phyloP scores from a whole-genome alignment of 345 rosid genomes.

The Firmiana major region DNA sequence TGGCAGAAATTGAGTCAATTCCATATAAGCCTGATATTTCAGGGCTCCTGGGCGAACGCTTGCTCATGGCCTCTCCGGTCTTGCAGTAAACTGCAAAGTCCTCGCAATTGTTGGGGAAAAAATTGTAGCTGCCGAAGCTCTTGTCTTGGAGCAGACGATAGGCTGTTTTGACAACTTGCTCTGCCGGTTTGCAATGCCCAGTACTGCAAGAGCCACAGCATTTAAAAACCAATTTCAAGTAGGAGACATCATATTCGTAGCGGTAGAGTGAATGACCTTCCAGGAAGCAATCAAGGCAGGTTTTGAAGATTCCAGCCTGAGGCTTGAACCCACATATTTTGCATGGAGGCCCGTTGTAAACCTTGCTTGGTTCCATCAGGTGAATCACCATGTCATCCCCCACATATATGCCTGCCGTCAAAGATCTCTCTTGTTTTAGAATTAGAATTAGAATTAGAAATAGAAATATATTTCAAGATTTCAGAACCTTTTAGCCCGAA shows the following conservation, averaged over 20 bases:
- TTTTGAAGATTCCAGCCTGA: not conserved
- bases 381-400: slow-evolving; percentile 1
- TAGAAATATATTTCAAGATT: not conserved
- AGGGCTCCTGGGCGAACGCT: too few species aligned
- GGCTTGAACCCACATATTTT: not conserved
- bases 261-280: not conserved
- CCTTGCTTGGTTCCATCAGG: not conserved
- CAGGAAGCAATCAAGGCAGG: slow-evolving; percentile 12
- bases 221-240: not conserved
- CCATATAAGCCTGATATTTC: not conserved
- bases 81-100: not conserved
- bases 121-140: not conserved
- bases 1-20: not conserved
- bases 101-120: not conserved
- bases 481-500: not conserved
- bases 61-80: not conserved
- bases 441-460: too few species aligned
- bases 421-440: not conserved
- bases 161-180: not conserved
- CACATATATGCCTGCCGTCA: not conserved
- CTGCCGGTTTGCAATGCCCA: not conserved
- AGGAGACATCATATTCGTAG: not conserved
- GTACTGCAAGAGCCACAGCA: not conserved
- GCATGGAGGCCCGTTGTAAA: not conserved
- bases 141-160: not conserved